Evolutionary conservation across 2,329 filamentous ascomycete genomes (phyloP).

Genomic region (Cladosporium colombiae): DNA sequence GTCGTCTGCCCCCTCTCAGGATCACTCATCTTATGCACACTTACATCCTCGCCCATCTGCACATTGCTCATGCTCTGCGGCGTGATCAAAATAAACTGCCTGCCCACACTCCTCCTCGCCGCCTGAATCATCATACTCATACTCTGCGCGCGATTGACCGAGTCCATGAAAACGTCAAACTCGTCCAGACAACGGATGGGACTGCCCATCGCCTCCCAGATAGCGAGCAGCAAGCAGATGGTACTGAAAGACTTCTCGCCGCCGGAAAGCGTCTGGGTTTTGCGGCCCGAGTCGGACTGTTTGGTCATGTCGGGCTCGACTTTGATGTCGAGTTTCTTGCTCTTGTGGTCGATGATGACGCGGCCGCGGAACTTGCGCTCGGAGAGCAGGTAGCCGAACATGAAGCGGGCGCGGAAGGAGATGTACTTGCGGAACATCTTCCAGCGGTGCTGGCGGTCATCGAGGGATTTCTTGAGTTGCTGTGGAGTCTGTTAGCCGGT

Average conservation of each 20-base stretch:
- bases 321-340: conserved; percentile 74
- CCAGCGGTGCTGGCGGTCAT: conserved; percentile 73
- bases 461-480: conserved; percentile 61
- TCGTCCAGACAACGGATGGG: conserved; percentile 94
- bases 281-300: conserved; percentile 68
- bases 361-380: conserved; percentile 86
- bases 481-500: conserved; percentile 29
- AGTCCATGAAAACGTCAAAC: conserved; percentile 99
- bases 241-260: conserved; percentile 98
- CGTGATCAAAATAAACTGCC: conserved; percentile 95
- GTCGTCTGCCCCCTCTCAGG: conserved; percentile 33
- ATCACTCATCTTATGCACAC: conserved; percentile 59
- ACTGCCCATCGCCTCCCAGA: conserved; percentile 98
- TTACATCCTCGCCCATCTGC: conserved; percentile 69
- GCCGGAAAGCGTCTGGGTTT: conserved; percentile 89
- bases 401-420: conserved; percentile 78
- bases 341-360: conserved; percentile 73
- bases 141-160: conserved; percentile 88
- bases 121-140: conserved; percentile 91
- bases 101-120: conserved; percentile 80
- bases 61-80: conserved; percentile 73
- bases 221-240: conserved; percentile 84
- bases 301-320: conserved; percentile 70
- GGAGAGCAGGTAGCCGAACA: conserved; percentile 84
- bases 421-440: conserved; percentile 79